Conservation (phyloP, 257 asterid genomes). For the Voacanga thouarsii region DNA sequence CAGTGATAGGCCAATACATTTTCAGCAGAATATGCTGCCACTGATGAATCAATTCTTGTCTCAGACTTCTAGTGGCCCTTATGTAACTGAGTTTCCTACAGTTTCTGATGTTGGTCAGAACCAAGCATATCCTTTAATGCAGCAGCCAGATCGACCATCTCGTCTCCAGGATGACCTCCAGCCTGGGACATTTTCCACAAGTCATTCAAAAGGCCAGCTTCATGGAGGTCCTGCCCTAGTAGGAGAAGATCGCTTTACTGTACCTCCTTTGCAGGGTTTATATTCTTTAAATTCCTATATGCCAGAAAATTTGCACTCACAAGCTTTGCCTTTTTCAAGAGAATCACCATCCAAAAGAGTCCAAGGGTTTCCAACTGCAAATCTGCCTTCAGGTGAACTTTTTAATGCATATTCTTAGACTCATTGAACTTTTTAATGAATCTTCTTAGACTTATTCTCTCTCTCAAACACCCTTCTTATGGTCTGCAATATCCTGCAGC, state of each 20-base stretch:
- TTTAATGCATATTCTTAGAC: constrained; percentile 26
- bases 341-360: constrained; percentile 37
- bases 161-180: constrained; percentile 33
- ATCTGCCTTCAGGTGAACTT: constrained; percentile 39
- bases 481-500: constrained; percentile 35
- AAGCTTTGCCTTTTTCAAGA: constrained; percentile 31
- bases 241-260: constrained; percentile 34
- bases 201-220: constrained; percentile 31
- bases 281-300: constrained; percentile 29
- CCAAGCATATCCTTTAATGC: constrained; percentile 37
- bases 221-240: constrained; percentile 30
- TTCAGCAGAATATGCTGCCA: constrained; percentile 44
- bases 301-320: constrained; percentile 29
- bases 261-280: constrained; percentile 30
- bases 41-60: constrained; percentile 39
- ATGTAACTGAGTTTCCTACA: constrained; percentile 37
- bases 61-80: constrained; percentile 36
- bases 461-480: constrained; percentile 35
- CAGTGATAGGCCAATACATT: constrained; percentile 34
- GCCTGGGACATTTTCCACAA: constrained; percentile 33
- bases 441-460: constrained; percentile 34
- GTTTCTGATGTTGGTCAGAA: constrained; percentile 40
- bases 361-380: constrained; percentile 37
- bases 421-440: constrained; percentile 21
- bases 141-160: constrained; percentile 34